Percentiles rank a stretch among this genome's conserved stretches.
phyloP scores from a whole-genome alignment of 139 green algal genomes.

The Tetradesmus obliquus region DNA sequence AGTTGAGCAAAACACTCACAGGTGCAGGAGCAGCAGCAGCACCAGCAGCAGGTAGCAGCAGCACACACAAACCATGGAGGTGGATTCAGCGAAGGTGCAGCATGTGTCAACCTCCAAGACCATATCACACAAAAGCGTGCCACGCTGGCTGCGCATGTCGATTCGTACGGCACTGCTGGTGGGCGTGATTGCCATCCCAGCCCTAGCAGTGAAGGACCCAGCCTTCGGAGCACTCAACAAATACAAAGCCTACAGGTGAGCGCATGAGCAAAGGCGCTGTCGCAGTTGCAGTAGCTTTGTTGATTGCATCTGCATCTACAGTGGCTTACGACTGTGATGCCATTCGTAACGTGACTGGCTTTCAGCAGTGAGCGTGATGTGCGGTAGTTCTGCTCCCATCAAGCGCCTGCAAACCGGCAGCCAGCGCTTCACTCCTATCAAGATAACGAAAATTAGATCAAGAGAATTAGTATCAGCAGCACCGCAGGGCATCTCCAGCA shows the following conservation, averaged over 20 bases:
- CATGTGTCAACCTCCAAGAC: background rate
- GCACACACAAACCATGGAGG: background rate
- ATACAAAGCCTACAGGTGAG: background rate
- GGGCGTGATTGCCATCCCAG: background rate
- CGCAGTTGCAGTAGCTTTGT: no score
- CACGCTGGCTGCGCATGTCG: constrained; percentile 7
- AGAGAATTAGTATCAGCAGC: no score
- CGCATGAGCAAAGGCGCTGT: background rate
- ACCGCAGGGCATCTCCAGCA: no score
- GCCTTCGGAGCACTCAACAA: background rate
- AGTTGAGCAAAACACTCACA: background rate
- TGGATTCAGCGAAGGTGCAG: background rate
- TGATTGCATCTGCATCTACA: no score
- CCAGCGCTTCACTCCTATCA: no score
- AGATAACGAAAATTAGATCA: no score
- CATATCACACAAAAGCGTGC: constrained; percentile 6
- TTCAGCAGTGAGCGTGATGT: no score
- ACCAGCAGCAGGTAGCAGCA: background rate
- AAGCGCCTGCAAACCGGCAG: no score
- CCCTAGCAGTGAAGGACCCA: constrained; percentile 6
- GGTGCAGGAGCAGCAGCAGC: background rate
- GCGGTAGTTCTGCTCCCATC: no score
- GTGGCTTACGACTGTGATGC: no score
- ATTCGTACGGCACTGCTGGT: background rate
- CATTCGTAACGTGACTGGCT: no score